Conservation (phyloP, 306 rosid genomes). For the Pyrus communis region DNA sequence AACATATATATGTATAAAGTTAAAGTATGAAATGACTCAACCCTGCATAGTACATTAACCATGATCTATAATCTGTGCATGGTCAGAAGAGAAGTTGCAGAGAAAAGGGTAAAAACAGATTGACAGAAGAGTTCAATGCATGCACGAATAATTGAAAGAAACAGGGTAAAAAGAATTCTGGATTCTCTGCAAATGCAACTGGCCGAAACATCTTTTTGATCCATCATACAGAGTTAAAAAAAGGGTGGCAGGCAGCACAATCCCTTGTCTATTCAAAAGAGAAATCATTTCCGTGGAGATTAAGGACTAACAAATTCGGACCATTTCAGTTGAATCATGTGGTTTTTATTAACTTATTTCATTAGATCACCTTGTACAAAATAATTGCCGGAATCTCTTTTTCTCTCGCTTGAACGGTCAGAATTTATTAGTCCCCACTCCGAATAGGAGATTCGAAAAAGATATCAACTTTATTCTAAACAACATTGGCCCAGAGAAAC, state of each 20-base stretch:
- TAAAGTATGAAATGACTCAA: constrained; percentile 17
- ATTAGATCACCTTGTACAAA: no score
- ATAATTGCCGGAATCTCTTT: no score
- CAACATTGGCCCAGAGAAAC: background rate
- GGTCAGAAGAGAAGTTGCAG: constrained; percentile 10
- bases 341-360: no score
- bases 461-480: no score
- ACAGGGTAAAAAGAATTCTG: constrained; percentile 12
- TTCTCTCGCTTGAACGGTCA: no score
- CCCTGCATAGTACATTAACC: constrained; percentile 16
- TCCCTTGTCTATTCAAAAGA: no score
- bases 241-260: background rate
- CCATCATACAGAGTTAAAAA: background rate
- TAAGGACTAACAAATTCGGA: no score
- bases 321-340: no score
- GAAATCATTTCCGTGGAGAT: no score
- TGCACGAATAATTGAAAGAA: constrained; percentile 32
- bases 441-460: no score
- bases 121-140: constrained; percentile 12
- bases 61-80: constrained; percentile 1
- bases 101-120: constrained; percentile 20
- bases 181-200: constrained; percentile 2
- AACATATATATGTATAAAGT: no score
- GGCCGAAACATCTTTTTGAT: constrained; percentile 14
- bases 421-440: no score